Percentiles rank a stretch among this genome's conserved stretches.
Conservation (phyloP, 202 grass and related monocot genomes). For the Cymbopogon flexuosus region DNA sequence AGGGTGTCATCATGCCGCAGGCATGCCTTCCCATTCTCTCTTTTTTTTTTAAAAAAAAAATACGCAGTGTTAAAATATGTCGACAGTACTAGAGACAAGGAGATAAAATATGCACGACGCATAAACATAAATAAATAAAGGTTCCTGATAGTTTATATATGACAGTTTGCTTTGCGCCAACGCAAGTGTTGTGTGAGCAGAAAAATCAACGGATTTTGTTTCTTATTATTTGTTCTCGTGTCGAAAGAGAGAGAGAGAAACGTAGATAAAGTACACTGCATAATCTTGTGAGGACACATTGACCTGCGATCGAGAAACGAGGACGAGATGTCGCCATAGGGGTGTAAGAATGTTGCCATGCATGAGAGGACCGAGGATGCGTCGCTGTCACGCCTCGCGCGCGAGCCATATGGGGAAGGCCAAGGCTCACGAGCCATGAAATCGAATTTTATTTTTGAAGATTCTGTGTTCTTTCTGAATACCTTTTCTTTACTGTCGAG, state of each 20-base stretch:
- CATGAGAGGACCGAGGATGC: not conserved
- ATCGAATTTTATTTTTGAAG: not conserved
- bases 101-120: not conserved
- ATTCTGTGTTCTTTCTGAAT: not conserved
- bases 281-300: not conserved
- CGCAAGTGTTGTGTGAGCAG: not conserved
- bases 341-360: conserved; percentile 49
- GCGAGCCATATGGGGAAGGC: not conserved
- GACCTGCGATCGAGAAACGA: not conserved
- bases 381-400: conserved; percentile 10
- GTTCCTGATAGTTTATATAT: not conserved
- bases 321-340: conserved; percentile 56
- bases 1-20: conserved; percentile 4
- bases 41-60: too few species aligned
- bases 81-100: not conserved
- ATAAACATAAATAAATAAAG: not conserved
- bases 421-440: not conserved
- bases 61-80: not conserved
- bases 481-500: not conserved
- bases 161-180: not conserved
- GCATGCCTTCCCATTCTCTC: not conserved
- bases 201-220: not conserved
- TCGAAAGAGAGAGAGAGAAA: accelerated
- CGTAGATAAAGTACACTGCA: not conserved
- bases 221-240: not conserved